Evolutionary conservation across 2,329 filamentous ascomycete genomes (phyloP).

Genomic region (Neonectria ditissima): DNA sequence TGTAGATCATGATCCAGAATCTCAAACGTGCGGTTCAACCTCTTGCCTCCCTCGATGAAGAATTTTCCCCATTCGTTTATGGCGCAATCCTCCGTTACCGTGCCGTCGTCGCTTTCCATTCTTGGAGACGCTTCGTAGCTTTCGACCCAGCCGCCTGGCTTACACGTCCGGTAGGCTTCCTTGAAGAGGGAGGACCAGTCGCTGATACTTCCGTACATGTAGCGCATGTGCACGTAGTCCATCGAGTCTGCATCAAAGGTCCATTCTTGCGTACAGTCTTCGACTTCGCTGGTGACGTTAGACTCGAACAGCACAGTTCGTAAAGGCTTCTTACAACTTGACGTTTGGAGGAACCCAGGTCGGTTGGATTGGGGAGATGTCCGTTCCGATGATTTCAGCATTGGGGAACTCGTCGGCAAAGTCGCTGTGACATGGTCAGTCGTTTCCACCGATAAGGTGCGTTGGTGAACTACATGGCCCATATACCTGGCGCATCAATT

Average conservation of each 20-base stretch:
- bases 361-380: slow-evolving; percentile 69
- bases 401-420: slow-evolving; percentile 57
- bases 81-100: slow-evolving; percentile 44
- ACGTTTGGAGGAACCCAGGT: slow-evolving; percentile 61
- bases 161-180: slow-evolving; percentile 63
- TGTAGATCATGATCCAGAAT: slow-evolving; percentile 38
- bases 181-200: slow-evolving; percentile 67
- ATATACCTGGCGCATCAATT: slow-evolving; percentile 47
- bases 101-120: slow-evolving; percentile 49
- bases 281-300: slow-evolving; percentile 27
- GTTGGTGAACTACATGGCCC: slow-evolving; percentile 57
- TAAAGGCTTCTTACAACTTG: slow-evolving; percentile 46
- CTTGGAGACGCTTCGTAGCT: slow-evolving; percentile 46
- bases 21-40: slow-evolving; percentile 46
- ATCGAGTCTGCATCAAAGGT: slow-evolving; percentile 53
- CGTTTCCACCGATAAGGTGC: rapidly evolving
- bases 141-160: slow-evolving; percentile 64
- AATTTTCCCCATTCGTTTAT: slow-evolving; percentile 46
- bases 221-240: slow-evolving; percentile 71
- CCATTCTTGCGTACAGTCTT: slow-evolving; percentile 50
- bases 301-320: rapidly evolving
- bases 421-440: slow-evolving; percentile 55
- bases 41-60: slow-evolving; percentile 46
- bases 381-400: slow-evolving; percentile 61
- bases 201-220: slow-evolving; percentile 66